phyloP scores from a whole-genome alignment of 2,329 filamentous ascomycete species.

The Claviceps spartinae region DNA sequence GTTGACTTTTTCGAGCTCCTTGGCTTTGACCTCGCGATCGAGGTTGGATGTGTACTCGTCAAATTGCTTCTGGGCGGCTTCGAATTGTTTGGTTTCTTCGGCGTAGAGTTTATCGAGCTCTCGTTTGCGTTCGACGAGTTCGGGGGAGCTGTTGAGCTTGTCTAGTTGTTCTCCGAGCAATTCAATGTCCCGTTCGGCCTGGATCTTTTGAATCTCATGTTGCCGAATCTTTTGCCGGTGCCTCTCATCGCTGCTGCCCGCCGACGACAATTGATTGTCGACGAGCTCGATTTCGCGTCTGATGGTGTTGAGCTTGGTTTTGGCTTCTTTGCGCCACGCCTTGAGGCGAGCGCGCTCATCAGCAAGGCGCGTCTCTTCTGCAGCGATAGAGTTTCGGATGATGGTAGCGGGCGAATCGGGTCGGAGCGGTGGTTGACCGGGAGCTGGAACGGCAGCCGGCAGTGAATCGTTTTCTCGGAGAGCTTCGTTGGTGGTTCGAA shows the following conservation, averaged over 20 bases:
- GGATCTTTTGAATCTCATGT: slow-evolving; percentile 59
- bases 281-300: slow-evolving; percentile 63
- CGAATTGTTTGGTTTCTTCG: slow-evolving; percentile 45
- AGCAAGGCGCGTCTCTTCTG: slow-evolving; percentile 54
- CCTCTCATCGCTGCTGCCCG: slow-evolving; percentile 63
- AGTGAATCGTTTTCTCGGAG: slow-evolving; percentile 19
- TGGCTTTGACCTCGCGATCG: slow-evolving; percentile 47
- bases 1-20: slow-evolving; percentile 50
- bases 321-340: slow-evolving; percentile 60
- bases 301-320: slow-evolving; percentile 50
- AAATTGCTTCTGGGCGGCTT: slow-evolving; percentile 39
- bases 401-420: slow-evolving; percentile 68
- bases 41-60: slow-evolving; percentile 46
- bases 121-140: slow-evolving; percentile 44
- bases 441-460: slow-evolving; percentile 18
- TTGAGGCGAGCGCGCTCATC: slow-evolving; percentile 59
- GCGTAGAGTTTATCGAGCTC: slow-evolving; percentile 38
- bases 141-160: slow-evolving; percentile 49
- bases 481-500: slow-evolving; percentile 47
- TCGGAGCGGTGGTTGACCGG: slow-evolving; percentile 46
- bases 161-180: slow-evolving; percentile 46
- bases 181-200: slow-evolving; percentile 42
- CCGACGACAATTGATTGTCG: slow-evolving; percentile 50
- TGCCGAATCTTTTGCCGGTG: slow-evolving; percentile 62
- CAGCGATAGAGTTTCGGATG: slow-evolving; percentile 60